These are phyloP conservation scores for Hydrangea macrophylla DNA, from an alignment of 148 eudicot genomes.

Conservation along the genomic window DNA sequence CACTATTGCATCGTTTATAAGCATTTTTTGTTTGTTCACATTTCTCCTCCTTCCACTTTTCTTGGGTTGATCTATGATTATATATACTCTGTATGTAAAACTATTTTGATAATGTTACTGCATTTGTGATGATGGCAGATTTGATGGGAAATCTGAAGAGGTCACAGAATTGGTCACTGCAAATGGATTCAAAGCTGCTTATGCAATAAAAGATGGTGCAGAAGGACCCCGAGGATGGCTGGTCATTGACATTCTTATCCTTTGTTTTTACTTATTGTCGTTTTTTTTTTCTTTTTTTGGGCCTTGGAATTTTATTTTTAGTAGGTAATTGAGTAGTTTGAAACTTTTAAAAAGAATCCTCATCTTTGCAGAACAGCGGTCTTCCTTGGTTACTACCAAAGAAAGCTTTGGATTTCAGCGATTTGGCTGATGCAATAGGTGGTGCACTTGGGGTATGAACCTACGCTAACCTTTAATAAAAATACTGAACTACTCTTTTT, in stretches of 20 bases:
- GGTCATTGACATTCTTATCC: slow-evolving; percentile 41
- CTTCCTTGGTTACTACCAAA: too few relatives aligned
- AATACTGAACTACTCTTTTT: too few relatives aligned
- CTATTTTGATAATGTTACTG: slow-evolving; percentile 5
- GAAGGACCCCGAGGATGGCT: slow-evolving; percentile 95
- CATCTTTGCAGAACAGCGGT: too few relatives aligned
- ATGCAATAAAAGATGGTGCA: slow-evolving; percentile 95
- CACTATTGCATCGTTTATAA: not conserved
- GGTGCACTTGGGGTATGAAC: too few relatives aligned
- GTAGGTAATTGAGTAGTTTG: not conserved
- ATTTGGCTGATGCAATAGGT: too few relatives aligned
- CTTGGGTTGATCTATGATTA: not conserved
- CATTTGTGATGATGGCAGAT: slow-evolving; percentile 55
- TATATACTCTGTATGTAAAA: not conserved
- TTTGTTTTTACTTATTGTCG: not conserved
- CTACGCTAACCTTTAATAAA: too few relatives aligned
- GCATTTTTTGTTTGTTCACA: not conserved
- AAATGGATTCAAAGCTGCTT: slow-evolving; percentile 92
- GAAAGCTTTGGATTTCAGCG: too few relatives aligned
- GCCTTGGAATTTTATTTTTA: not conserved
- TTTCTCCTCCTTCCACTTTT: not conserved
- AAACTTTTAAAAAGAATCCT: too few relatives aligned
- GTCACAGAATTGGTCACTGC: slow-evolving; percentile 87
- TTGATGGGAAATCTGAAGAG: slow-evolving; percentile 90
- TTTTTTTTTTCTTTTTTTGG: slow-evolving; percentile 1